Evolutionary conservation across 2,329 filamentous ascomycete genomes (phyloP).

Genomic region (Calonectria naviculata): DNA sequence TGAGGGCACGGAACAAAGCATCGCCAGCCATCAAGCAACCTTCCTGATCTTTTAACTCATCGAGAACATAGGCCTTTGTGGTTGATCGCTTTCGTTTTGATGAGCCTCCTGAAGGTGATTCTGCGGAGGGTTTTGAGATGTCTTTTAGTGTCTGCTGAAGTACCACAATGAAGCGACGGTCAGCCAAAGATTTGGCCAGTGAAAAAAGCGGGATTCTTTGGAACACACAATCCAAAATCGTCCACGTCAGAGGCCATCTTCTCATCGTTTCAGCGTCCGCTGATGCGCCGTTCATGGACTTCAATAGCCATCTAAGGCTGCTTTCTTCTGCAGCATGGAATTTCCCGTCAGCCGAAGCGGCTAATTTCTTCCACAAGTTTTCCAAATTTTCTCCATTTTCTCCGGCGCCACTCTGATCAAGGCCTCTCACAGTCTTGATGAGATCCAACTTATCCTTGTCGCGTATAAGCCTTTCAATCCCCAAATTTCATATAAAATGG

Average conservation of each 20-base stretch:
- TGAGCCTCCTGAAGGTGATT: slow-evolving; percentile 36
- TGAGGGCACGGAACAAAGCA: slow-evolving; percentile 60
- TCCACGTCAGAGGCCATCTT: slow-evolving; percentile 69
- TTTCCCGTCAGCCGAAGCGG: slow-evolving; percentile 51
- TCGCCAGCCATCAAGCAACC: slow-evolving; percentile 59
- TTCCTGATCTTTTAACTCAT: slow-evolving; percentile 50
- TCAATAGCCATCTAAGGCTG: slow-evolving; percentile 72
- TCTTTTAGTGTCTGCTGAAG: slow-evolving; percentile 76
- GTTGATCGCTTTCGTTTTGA: slow-evolving; percentile 61
- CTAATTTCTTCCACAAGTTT: slow-evolving; percentile 61
- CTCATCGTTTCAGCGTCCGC: slow-evolving; percentile 63
- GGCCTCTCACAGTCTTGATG: slow-evolving; percentile 63
- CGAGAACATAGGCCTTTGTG: slow-evolving; percentile 50
- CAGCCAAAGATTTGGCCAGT: slow-evolving; percentile 76
- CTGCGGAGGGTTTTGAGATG: slow-evolving; percentile 49
- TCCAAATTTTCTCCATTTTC: slow-evolving; percentile 58
- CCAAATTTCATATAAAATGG: slow-evolving; percentile 4
- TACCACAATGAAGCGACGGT: slow-evolving; percentile 74
- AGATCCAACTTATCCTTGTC: slow-evolving; percentile 51
- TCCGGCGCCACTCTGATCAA: slow-evolving; percentile 63
- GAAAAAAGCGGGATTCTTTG: slow-evolving; percentile 75
- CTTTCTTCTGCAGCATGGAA: slow-evolving; percentile 68
- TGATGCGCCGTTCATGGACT: slow-evolving; percentile 64
- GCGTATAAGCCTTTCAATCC: slow-evolving; percentile 31
- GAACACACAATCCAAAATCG: slow-evolving; percentile 70